A percentile compares a stretch with the other conserved stretches of the same genome.
Conservation (phyloP, 345 rosid species). For the Eutrema japonicum region DNA sequence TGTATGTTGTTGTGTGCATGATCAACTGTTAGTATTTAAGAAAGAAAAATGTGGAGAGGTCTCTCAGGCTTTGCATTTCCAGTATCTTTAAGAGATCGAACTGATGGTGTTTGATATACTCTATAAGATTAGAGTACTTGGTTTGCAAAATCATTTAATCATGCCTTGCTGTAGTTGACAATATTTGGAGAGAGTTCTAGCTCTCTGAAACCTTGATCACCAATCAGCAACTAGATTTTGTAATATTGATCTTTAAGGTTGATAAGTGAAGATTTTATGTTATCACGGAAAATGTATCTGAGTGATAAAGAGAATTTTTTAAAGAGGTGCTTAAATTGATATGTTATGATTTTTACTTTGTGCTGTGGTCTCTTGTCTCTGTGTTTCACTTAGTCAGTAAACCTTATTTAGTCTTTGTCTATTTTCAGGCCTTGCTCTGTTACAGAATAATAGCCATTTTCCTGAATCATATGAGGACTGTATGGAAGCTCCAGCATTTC, state of each 20-base stretch:
- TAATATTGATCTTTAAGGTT: background rate
- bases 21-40: background rate
- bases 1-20: background rate
- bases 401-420: constrained; percentile 26
- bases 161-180: constrained; percentile 8
- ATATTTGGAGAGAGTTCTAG: constrained; percentile 12
- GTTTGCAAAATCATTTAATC: background rate
- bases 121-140: background rate
- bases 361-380: background rate
- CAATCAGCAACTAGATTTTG: background rate
- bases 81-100: background rate
- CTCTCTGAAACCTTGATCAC: constrained; percentile 6
- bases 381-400: background rate
- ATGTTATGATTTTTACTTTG: background rate
- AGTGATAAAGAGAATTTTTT: background rate
- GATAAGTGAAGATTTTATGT: background rate
- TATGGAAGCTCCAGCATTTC: constrained; percentile 64
- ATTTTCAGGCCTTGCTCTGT: constrained; percentile 79
- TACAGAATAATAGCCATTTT: constrained; percentile 59
- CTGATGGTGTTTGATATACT: background rate
- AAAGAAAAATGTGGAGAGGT: background rate
- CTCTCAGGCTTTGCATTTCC: background rate
- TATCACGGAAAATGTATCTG: background rate
- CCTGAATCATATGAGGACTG: constrained; percentile 50
- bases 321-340: background rate